Conservation (phyloP, 805 yeast species). For the Yamadazyma nakazawae region DNA sequence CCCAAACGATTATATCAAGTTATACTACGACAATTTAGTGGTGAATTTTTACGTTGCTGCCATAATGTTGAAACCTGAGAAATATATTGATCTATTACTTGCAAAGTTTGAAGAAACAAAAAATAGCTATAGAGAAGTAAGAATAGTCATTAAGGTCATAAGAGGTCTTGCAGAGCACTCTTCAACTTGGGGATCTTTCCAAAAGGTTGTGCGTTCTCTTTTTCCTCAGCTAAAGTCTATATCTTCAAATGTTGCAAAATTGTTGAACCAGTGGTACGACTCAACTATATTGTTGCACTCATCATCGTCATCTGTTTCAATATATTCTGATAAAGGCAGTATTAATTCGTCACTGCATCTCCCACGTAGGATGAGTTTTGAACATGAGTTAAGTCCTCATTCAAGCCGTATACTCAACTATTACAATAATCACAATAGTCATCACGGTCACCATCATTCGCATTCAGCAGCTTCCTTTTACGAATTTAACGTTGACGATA, state of each 20-base stretch:
- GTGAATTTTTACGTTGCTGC: conserved; percentile 35
- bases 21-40: conserved; percentile 21
- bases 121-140: conserved; percentile 24
- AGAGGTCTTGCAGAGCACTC: conserved; percentile 28
- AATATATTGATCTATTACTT: conserved; percentile 24
- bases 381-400: conserved; percentile 11
- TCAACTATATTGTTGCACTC: conserved; percentile 2
- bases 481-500: conserved; percentile 11
- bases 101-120: conserved; percentile 20
- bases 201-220: conserved; percentile 22
- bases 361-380: conserved; percentile 9
- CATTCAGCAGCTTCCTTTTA: background rate
- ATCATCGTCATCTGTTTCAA: conserved; percentile 16
- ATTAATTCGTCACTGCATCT: conserved; percentile 1
- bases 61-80: conserved; percentile 30
- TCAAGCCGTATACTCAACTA: conserved; percentile 1
- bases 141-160: conserved; percentile 26
- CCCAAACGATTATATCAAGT: conserved; percentile 5
- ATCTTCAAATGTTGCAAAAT: conserved; percentile 23
- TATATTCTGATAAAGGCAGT: conserved; percentile 13
- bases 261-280: conserved; percentile 21
- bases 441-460: conserved; percentile 1
- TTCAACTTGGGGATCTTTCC: conserved; percentile 19
- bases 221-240: conserved; percentile 23
- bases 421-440: background rate